Percentiles rank a stretch among this genome's conserved stretches.
These are phyloP conservation scores for Artemisia annua DNA, from an alignment of 129 eudicot genomes.

Conservation along the genomic window DNA sequence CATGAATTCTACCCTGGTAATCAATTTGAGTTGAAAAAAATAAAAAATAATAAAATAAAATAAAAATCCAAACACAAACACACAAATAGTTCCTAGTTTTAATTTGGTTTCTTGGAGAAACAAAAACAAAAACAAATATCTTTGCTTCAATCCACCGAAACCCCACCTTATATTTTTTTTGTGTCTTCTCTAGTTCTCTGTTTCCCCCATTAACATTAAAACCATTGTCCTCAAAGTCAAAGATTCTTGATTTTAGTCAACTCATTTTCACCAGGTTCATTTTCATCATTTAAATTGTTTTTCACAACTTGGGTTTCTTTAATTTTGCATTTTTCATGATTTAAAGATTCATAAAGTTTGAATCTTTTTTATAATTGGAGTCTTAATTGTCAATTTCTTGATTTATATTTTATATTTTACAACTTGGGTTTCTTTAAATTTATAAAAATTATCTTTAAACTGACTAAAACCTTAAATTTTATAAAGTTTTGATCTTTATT, in stretches of 20 bases:
- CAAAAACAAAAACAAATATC: slow-evolving; percentile 26
- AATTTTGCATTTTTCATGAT: neutral
- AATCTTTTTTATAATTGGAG: too few relatives aligned
- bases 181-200: slow-evolving; percentile 10
- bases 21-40: neutral
- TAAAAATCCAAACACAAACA: neutral
- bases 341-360: too few relatives aligned
- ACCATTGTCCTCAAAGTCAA: slow-evolving; percentile 22
- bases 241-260: slow-evolving; percentile 25
- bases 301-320: slow-evolving; percentile 17
- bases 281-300: neutral
- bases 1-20: neutral
- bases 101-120: neutral
- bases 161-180: slow-evolving; percentile 8
- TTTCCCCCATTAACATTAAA: slow-evolving; percentile 13
- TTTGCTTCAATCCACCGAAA: slow-evolving; percentile 21
- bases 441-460: too few relatives aligned
- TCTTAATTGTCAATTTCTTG: slow-evolving; percentile 1
- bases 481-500: slow-evolving; percentile 12
- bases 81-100: neutral
- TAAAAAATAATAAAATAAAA: too few relatives aligned
- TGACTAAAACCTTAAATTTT: neutral
- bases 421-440: slow-evolving; percentile 3
- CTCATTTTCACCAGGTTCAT: slow-evolving; percentile 14
- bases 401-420: neutral